A percentile compares a stretch with the other conserved stretches of the same genome.
These are phyloP conservation scores for Microbotryomycetes sp. DNA, from an alignment of 1,284 basidiomycete species.

Conservation along the genomic window DNA sequence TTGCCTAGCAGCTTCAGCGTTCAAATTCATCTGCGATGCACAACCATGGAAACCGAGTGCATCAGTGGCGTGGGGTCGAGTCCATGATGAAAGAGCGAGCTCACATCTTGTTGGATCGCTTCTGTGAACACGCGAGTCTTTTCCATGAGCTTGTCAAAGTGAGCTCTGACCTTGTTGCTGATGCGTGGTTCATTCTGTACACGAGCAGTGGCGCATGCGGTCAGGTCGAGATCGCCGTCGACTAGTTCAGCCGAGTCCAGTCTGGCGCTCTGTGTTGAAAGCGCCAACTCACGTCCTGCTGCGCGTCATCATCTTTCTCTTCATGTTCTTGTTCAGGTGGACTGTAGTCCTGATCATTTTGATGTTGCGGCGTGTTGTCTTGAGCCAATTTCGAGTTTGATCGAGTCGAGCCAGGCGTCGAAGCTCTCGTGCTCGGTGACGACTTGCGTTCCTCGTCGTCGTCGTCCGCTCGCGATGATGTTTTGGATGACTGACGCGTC, in stretches of 20 bases:
- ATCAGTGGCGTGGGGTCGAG: no score
- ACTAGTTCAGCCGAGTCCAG: no score
- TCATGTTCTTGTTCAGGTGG: conserved; percentile 57
- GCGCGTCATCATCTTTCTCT: conserved; percentile 45
- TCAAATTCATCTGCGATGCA: neutral
- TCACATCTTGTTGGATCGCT: neutral
- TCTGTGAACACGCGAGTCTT: neutral
- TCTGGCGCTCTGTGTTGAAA: no score
- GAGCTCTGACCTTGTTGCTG: neutral
- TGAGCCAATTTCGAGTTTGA: no score
- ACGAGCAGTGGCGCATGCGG: neutral
- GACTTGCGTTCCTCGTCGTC: neutral
- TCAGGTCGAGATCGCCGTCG: neutral
- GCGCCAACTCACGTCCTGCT: neutral
- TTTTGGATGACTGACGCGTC: neutral
- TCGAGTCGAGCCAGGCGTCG: neutral
- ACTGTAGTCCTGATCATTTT: neutral
- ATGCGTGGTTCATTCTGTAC: neutral
- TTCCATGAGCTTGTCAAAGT: neutral
- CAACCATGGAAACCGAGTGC: no score
- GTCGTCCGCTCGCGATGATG: conserved; percentile 1
- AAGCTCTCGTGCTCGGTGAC: neutral
- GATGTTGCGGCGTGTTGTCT: no score
- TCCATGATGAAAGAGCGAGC: no score
- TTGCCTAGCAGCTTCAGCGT: neutral